Base-by-base conservation (phyloP, 306 rosid genomes). In the Astragalus membranaceus region DNA sequence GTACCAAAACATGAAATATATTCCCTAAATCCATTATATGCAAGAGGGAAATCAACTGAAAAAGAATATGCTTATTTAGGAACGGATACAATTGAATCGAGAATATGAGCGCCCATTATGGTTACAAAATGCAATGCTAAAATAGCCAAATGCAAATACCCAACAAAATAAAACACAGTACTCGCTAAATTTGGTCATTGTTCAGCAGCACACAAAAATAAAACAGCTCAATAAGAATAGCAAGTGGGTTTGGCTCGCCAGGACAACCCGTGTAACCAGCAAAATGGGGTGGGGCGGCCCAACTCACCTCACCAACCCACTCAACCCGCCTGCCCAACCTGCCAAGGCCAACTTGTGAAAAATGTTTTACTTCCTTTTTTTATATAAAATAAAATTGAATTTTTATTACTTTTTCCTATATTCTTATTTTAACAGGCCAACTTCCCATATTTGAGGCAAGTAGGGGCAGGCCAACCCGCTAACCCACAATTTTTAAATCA, bases 1-100 rank as follows among this genome's bases (percentile, higher is more conserved):
- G 51, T 41, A 30, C 1, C 4, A 53, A 48, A 54, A 11, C 13
- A 62, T 9, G 53, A 49, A 0, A 26, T 7, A 14, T 33, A 65
- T 26, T 62, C 68, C 23, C 15, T 17, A 47, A 57, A 69, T 14
- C 42, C 20, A 33, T 43, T 29, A 13, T 7, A 42, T 15, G 54
- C 46, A 59, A 76, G 17, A 46, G 56, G 39, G 53, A 56, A 69
- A 76, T 42, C 9, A 54, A 46, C 35, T 30, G 30, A 66, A 54
- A 66, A n/a, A 29, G 43, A 53, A 29, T 5, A 59, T 3, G 32
- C 20, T 69, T 53, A 10, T 61, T 55, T 57, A 49, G 72, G 48
- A 60, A 23, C 39, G 37, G 12, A 62, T 57, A 20, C 36, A 64
- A 43, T 64, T 59, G 17, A 47, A 26, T 78, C 32, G 42, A 66